Evolutionary conservation across 2,329 filamentous ascomycete species (phyloP).

Genomic region (Catunica adiposa): DNA sequence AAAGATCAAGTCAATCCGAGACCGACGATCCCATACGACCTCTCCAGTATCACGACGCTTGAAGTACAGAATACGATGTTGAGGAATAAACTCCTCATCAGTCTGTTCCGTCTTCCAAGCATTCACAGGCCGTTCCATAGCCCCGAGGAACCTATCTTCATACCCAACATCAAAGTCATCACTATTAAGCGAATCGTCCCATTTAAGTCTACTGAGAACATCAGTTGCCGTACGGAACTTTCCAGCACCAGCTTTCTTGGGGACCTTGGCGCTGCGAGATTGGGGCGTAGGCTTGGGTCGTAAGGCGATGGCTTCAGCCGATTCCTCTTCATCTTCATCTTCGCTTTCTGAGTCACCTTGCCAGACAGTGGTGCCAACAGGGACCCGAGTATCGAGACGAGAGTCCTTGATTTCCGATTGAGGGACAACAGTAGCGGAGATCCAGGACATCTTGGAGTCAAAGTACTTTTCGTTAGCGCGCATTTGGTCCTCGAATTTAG

Average conservation of each 20-base stretch:
- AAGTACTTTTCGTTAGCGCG: constrained; percentile 31
- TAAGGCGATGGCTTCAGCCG: constrained; percentile 16
- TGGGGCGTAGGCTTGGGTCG: constrained; percentile 1
- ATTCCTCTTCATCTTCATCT: constrained; percentile 21
- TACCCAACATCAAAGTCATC: constrained; percentile 42
- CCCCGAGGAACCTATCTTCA: constrained; percentile 41
- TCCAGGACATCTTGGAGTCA: constrained; percentile 32
- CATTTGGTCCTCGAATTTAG: constrained; percentile 33
- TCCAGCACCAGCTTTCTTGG: constrained; percentile 21
- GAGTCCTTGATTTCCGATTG: constrained; percentile 26
- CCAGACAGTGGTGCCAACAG: constrained; percentile 30
- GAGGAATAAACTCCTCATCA: constrained; percentile 50
- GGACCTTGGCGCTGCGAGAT: constrained; percentile 14
- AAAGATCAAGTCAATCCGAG: constrained; percentile 38
- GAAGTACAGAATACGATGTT: constrained; percentile 47
- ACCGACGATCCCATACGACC: constrained; percentile 40
- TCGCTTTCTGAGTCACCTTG: constrained; percentile 27
- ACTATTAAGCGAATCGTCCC: constrained; percentile 38
- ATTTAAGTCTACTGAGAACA: constrained; percentile 42
- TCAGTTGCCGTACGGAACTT: constrained; percentile 42
- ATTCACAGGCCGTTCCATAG: constrained; percentile 35
- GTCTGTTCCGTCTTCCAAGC: constrained; percentile 46
- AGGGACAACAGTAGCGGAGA: constrained; percentile 27
- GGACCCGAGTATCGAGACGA: constrained; percentile 30
- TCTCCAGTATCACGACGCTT: constrained; percentile 33